A percentile compares a stretch with the other conserved stretches of the same genome.
These are phyloP conservation scores for Wickerhamiella occidentalis DNA, from an alignment of 805 yeast genomes.

Conservation along the genomic window DNA sequence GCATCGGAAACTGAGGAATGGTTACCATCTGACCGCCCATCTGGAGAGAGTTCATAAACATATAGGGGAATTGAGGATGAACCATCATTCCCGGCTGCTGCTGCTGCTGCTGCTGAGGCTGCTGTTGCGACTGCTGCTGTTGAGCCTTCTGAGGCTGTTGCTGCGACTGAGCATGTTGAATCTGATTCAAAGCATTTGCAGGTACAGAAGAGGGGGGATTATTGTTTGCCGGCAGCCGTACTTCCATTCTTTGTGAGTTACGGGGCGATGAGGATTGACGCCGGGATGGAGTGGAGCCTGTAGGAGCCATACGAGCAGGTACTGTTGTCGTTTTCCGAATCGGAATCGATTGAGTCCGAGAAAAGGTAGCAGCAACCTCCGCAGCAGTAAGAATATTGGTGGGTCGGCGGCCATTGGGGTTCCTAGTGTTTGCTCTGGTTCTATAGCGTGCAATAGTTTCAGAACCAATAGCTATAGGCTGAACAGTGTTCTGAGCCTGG, in stretches of 20 bases:
- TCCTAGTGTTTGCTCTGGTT: not conserved
- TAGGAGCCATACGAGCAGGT: not conserved
- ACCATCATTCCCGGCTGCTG: not conserved
- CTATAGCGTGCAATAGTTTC: not conserved
- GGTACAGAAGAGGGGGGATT: not conserved
- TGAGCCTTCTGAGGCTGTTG: not conserved
- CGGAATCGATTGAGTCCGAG: not conserved
- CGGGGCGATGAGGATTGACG: slow-evolving; percentile 1
- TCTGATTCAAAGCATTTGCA: not conserved
- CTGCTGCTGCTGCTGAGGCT: not conserved
- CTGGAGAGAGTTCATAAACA: slow-evolving; percentile 1
- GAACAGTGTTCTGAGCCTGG: not conserved
- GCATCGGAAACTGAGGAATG: not conserved
- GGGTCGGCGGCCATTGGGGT: not conserved
- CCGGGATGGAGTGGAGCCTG: not conserved
- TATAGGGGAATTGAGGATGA: slow-evolving; percentile 1
- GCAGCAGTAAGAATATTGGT: not conserved
- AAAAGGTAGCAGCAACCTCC: not conserved
- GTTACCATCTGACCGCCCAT: slow-evolving; percentile 1
- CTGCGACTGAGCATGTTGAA: not conserved
- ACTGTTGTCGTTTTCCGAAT: not conserved
- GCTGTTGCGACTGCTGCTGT: not conserved
- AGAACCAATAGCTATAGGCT: not conserved
- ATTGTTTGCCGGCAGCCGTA: not conserved
- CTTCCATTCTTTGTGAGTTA: slow-evolving; percentile 6